phyloP scores from a whole-genome alignment of 805 yeast species.

The Cyberlindnera mrakii region DNA sequence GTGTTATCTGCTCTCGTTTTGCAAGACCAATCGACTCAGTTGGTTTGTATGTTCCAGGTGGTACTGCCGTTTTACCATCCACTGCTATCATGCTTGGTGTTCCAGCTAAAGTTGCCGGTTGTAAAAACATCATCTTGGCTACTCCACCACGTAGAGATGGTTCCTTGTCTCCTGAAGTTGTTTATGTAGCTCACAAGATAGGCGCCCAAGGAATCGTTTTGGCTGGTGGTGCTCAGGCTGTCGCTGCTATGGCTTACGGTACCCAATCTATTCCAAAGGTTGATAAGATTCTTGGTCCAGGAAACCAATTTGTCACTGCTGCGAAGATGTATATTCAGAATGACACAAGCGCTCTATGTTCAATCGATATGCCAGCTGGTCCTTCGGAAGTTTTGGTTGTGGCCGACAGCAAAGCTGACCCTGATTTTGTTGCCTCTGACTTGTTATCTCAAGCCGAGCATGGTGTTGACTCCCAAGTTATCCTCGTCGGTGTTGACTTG shows the following conservation, averaged over 20 bases:
- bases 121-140: constrained; percentile 85
- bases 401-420: constrained; percentile 83
- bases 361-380: constrained; percentile 99
- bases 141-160: constrained; percentile 96
- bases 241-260: constrained; percentile 98
- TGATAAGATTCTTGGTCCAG: constrained; percentile 97
- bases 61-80: constrained; percentile 96
- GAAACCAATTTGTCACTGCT: constrained; percentile 98
- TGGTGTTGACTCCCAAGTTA: constrained; percentile 97
- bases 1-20: constrained; percentile 90
- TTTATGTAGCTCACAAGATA: constrained; percentile 91
- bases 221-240: constrained; percentile 99
- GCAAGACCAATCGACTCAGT: constrained; percentile 92
- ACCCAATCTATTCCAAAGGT: constrained; percentile 88
- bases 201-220: constrained; percentile 87
- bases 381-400: constrained; percentile 97
- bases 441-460: constrained; percentile 97
- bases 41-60: constrained; percentile 97
- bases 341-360: constrained; percentile 89
- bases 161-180: constrained; percentile 91
- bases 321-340: constrained; percentile 97
- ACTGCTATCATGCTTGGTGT: constrained; percentile 98
- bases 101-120: constrained; percentile 97
- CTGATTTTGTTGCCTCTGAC: constrained; percentile 96
- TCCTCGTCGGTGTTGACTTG: constrained; percentile 77